Evolutionary conservation across 139 green algal species (phyloP), one percentile per base, ranked within the genome.

Genomic region (Spirogloea muscicola): DNA sequence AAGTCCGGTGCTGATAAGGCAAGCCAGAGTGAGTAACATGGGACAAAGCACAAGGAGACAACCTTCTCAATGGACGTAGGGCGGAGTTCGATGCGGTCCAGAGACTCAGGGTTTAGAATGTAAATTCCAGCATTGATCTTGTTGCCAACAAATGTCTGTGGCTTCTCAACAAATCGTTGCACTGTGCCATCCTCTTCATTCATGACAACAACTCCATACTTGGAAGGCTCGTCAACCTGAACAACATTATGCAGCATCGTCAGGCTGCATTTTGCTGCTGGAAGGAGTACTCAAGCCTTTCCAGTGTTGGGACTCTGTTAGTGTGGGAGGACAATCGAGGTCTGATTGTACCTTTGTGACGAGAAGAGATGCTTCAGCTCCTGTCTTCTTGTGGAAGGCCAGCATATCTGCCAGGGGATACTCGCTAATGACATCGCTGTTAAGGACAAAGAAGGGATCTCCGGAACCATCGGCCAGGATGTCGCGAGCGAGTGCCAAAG

Each of bases 91-190:
- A 98, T 98, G 75, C 94, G 89, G 52, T 96, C 81, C 16, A 98
- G 87, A 37, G 97, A 84, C 2, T 73, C 63, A 27, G 94, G 88
- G 44, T 75, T 89, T 58, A 93, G 85, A 49, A 93, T 84, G 84
- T 98, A 98, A 79, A 98, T 98, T 58, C 93, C 93, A 0, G 94
- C 94, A 71, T 98, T 98, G 86, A 98, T 98, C 83, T 96, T 96
- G 86, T 98, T 94, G n/a, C 94, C 94, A 34, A 97, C 93, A 90
- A 98, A 98, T 37, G 90, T 86, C 65, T 81, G 58, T 7, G 80
- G 80, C 60, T 85, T 85, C 62, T 85, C 80, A 34, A 97, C 92
- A 86, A 98, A 98, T 16, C 89, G 87, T 59, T 97, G 81, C 57
- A 98, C 88, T 38, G 89, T 84, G 58, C 86, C 86, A 3, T 41